Evolutionary conservation across 805 yeast genomes (phyloP), one percentile per base, ranked within the genome.

Genomic region (Schizosaccharomyces japonicus): DNA sequence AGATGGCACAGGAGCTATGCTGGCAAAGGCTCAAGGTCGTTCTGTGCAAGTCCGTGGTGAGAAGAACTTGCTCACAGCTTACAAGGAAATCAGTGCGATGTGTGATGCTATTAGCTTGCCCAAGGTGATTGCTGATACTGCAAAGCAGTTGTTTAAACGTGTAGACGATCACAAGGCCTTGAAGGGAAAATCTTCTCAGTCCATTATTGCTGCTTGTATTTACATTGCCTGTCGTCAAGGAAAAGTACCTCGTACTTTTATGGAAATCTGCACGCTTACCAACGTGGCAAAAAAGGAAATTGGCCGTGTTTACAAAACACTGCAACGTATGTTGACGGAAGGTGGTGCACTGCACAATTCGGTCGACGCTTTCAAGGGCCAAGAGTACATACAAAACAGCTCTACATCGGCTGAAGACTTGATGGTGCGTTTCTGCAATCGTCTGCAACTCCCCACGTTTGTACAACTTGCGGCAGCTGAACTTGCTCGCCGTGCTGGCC

Each of bases 21-120:
- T 87, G 58, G 83, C 77, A 57, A 70, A 94, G 57, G 87, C 94
- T 0, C 98, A 90, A 62, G 78, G 80, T 52, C 80, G 75, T 59
- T 76, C 84, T 45, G 69, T 80, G 33, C 84, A 80, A 42, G 96
- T 87, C 62, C 78, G 74, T 61, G 82, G 76, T 60, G 95, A 90
- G 57, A 78, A 80, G 53, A 90, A 83, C 25, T 67, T 87, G 47
- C 80, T 84, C 51, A 73, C 85, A 1, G 95, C 95, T 1, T 90
- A 79, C 63, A 76, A 90, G 15, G 80, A 78, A 61, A 84, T 87
- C 34, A 77, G 95, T 1, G 93, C 83, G 66, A 78, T 90, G 79
- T 90, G 96, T 63, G 98, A 90, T 60, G 95, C 95, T 10, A 90
- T 82, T 54, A 90, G 84, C 60, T 64, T 87, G 48, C 95, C 98